A percentile compares a stretch with the other conserved stretches of the same genome.
Evolutionary conservation across 1,284 basidiomycete species (phyloP).

Genomic region (Sanghuangporus sanghuang): DNA sequence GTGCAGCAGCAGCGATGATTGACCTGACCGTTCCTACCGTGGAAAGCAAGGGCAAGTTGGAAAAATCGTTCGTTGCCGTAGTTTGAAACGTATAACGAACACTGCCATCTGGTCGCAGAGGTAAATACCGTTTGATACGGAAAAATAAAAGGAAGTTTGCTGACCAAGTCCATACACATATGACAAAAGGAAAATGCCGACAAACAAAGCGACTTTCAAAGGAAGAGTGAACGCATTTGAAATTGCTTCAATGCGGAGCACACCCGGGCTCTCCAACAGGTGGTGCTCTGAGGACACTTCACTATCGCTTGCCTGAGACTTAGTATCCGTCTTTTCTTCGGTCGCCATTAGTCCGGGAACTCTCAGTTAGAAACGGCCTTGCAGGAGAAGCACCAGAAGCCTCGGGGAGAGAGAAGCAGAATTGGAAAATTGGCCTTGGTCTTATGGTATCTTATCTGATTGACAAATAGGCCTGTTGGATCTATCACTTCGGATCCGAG

Average conservation of each 20-base stretch:
- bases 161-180: constrained; percentile 32
- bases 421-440: neutral
- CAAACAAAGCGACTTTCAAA: constrained; percentile 28
- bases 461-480: neutral
- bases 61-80: constrained; percentile 19
- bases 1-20: constrained; percentile 22
- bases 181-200: constrained; percentile 32
- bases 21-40: constrained; percentile 20
- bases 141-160: constrained; percentile 22
- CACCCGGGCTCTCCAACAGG: constrained; percentile 23
- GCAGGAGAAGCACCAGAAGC: neutral
- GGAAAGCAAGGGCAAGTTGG: constrained; percentile 18
- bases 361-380: neutral
- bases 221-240: constrained; percentile 24
- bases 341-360: neutral
- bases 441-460: neutral
- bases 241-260: constrained; percentile 31
- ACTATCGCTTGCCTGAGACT: neutral
- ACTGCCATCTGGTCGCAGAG: neutral
- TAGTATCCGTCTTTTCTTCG: neutral
- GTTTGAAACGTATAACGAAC: constrained; percentile 18
- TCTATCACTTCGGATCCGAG: neutral
- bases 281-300: neutral
- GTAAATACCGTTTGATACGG: neutral
- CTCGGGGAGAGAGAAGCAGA: neutral